These are phyloP conservation scores for Gossypium mustelinum DNA, from an alignment of 345 rosid species.

Conservation along the genomic window DNA sequence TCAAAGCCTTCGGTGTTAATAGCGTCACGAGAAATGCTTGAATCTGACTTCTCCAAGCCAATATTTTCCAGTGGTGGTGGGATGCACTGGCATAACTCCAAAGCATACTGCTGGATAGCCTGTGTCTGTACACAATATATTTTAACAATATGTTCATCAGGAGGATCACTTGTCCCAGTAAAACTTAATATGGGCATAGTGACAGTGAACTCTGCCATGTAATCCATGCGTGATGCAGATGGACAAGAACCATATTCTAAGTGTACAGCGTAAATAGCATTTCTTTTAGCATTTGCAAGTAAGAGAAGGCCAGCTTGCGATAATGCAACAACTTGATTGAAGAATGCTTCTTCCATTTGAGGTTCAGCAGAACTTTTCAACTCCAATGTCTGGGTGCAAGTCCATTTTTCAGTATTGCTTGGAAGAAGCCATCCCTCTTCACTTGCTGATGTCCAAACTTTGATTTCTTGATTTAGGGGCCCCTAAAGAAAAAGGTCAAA, in stretches of 20 bases:
- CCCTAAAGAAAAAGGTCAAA: slow-evolving; percentile 41
- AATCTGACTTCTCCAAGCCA: slow-evolving; percentile 51
- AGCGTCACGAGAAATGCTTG: slow-evolving; percentile 37
- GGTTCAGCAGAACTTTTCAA: slow-evolving; percentile 66
- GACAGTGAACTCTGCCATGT: slow-evolving; percentile 77
- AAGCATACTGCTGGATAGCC: slow-evolving; percentile 86
- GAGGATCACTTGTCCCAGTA: slow-evolving; percentile 64
- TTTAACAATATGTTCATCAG: slow-evolving; percentile 57
- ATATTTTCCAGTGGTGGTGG: slow-evolving; percentile 59
- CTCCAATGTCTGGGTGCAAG: slow-evolving; percentile 71
- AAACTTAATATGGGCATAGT: slow-evolving; percentile 94
- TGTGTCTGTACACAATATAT: slow-evolving; percentile 89
- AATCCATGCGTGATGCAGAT: slow-evolving; percentile 64
- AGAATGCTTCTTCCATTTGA: slow-evolving; percentile 57
- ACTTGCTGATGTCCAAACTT: slow-evolving; percentile 68
- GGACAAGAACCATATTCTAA: slow-evolving; percentile 79
- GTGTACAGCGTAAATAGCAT: slow-evolving; percentile 79
- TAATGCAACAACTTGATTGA: slow-evolving; percentile 75
- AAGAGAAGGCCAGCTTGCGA: slow-evolving; percentile 67
- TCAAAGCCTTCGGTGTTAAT: slow-evolving; percentile 39
- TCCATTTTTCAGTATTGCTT: slow-evolving; percentile 60
- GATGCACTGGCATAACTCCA: slow-evolving; percentile 74
- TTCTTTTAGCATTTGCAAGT: slow-evolving; percentile 87
- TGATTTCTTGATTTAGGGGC: slow-evolving; percentile 70
- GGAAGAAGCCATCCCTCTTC: slow-evolving; percentile 85